These are phyloP conservation scores for Colletotrichum viniferum DNA, from an alignment of 2,329 filamentous ascomycete species.

Conservation along the genomic window DNA sequence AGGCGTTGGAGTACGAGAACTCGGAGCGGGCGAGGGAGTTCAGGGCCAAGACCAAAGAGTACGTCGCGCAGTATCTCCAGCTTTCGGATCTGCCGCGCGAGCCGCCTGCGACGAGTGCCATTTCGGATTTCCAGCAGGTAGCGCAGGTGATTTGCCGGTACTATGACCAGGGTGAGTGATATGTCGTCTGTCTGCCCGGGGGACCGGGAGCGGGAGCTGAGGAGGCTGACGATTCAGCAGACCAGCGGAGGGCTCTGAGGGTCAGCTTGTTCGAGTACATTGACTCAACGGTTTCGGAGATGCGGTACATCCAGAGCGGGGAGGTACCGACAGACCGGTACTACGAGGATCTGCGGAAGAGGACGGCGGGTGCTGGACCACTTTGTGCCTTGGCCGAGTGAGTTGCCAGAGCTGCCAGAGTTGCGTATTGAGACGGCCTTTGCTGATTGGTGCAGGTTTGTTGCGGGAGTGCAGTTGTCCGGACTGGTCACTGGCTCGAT, in stretches of 20 bases:
- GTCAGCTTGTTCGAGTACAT: slow-evolving; percentile 13
- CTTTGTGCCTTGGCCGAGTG: slow-evolving; percentile 17
- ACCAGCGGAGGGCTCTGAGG: background rate
- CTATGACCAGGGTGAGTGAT: slow-evolving; percentile 3
- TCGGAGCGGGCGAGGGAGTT: background rate
- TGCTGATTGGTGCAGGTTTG: slow-evolving; percentile 12
- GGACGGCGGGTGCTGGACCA: slow-evolving; percentile 13
- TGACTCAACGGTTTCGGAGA: slow-evolving; percentile 9
- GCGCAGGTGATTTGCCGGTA: slow-evolving; percentile 1
- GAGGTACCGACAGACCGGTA: slow-evolving; percentile 1
- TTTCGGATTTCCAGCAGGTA: slow-evolving; percentile 1
- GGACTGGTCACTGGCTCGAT: background rate
- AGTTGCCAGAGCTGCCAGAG: background rate
- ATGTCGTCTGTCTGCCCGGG: background rate
- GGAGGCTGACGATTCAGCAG: background rate
- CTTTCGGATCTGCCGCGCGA: background rate
- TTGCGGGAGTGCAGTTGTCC: background rate
- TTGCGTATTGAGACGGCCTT: background rate
- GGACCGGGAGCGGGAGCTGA: background rate
- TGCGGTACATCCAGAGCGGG: slow-evolving; percentile 2
- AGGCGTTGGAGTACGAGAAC: slow-evolving; percentile 2
- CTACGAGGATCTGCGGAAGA: slow-evolving; percentile 6
- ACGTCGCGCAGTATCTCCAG: slow-evolving; percentile 1
- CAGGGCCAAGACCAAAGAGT: background rate
- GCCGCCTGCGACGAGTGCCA: background rate